Evolutionary conservation across 345 rosid genomes (phyloP), one percentile per base, ranked within the genome.

Genomic region (Populus alba): DNA sequence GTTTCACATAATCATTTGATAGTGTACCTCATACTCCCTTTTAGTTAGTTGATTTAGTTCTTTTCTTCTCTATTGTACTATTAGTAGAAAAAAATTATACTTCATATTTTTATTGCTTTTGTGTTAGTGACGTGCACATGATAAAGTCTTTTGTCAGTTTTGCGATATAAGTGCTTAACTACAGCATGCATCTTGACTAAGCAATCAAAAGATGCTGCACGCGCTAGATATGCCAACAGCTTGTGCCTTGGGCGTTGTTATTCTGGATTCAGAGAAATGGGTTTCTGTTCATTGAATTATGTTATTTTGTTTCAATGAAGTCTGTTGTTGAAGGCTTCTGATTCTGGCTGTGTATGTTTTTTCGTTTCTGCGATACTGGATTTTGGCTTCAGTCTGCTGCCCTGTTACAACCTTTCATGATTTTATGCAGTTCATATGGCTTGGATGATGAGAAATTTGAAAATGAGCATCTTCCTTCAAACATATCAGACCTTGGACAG

Each of bases 361-460:
- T 0, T 63, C 47, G 65, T 37, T 65, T 27, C 7, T 57, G 37
- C 67, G 69, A 43, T 57, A 27, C 25, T 51, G 53, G 22, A 18
- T 62, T 53, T 75, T 25, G 29, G 22, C 33, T 75, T 55, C 22
- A 23, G 51, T 31, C 33, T 33, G 67, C 47, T 33, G 37, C 25
- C 43, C 49, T 63, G 7, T 55, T 83, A 38, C n/a, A 22, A 23
- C 22, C 22, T 61, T 70, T 33, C 35, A 20, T 78, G 51, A 61
- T 70, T 43, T 18, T 66, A 7, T 75, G 75, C 92, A 97, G 99
- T 75, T 91, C 97, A 75, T 92, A 92, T 77, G 80, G 86, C 68
- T 87, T 94, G 87, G 94, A 90, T 79, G 99, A 94, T 81, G 84
- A 89, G 79, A 91, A 94, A 65, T 87, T 89, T 81, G 95, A 88